Percentiles rank a stretch among this genome's conserved stretches.
phyloP scores from a whole-genome alignment of 345 rosid genomes.

The Isatis tinctoria region DNA sequence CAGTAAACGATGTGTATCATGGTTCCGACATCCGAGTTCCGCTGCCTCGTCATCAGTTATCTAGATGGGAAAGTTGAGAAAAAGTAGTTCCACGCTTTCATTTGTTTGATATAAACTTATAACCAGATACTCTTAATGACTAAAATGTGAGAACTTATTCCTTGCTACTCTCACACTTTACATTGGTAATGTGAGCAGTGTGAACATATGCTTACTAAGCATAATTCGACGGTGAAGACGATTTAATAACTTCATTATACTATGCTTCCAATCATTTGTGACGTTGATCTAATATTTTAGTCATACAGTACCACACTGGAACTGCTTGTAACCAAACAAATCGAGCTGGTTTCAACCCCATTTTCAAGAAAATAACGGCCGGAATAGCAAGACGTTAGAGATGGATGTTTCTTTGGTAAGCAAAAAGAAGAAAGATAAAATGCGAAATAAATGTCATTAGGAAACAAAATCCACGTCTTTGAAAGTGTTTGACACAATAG shows the following conservation, averaged over 20 bases:
- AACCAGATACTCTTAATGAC: too few relatives aligned
- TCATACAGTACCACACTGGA: too few relatives aligned
- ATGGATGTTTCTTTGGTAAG: background rate
- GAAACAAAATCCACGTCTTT: slow-evolving; percentile 2
- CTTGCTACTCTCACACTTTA: background rate
- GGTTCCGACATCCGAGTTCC: background rate
- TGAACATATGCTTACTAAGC: background rate
- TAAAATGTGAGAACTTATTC: background rate
- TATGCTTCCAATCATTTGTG: too few relatives aligned
- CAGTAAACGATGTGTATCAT: background rate
- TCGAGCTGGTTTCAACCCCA: background rate
- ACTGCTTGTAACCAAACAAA: background rate
- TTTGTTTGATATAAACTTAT: too few relatives aligned
- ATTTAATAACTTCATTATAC: too few relatives aligned
- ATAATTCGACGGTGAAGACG: background rate
- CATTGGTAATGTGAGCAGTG: background rate
- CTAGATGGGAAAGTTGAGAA: background rate
- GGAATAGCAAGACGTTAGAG: too few relatives aligned
- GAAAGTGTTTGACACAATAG: background rate
- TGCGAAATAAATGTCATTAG: too few relatives aligned
- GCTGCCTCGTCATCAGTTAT: background rate
- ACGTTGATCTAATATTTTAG: background rate
- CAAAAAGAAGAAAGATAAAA: background rate
- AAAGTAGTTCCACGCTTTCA: too few relatives aligned
- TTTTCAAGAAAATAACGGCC: background rate